Evolutionary conservation across 306 rosid genomes (phyloP).

Genomic region (Begonia masoniana): DNA sequence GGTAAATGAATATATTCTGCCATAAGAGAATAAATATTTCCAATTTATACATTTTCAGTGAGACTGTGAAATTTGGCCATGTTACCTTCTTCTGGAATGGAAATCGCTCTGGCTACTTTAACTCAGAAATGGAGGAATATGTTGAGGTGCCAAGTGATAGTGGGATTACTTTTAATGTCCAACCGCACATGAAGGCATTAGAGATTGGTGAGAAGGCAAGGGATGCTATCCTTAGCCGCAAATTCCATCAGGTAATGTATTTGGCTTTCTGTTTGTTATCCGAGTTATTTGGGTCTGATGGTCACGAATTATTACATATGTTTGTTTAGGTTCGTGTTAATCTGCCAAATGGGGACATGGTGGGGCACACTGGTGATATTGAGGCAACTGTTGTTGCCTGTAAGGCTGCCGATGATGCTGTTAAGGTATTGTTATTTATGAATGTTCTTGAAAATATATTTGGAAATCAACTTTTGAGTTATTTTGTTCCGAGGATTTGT

Average conservation of each 20-base stretch:
- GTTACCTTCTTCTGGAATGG: slow-evolving; percentile 99
- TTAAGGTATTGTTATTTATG: slow-evolving; percentile 40
- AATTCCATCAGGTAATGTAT: slow-evolving; percentile 54
- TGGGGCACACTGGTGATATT: slow-evolving; percentile 93
- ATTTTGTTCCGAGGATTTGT: too few relatives aligned
- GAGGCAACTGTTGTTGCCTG: slow-evolving; percentile 92
- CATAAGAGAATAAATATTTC: too few relatives aligned
- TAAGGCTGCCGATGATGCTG: slow-evolving; percentile 95
- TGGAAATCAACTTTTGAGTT: too few relatives aligned
- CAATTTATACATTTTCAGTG: slow-evolving; percentile 28
- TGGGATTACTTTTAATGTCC: slow-evolving; percentile 82
- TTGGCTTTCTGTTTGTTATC: slow-evolving; percentile 4
- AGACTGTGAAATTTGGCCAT: slow-evolving; percentile 96
- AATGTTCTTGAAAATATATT: not conserved
- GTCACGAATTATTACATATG: slow-evolving; percentile 1
- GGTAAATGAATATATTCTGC: too few relatives aligned
- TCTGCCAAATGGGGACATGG: slow-evolving; percentile 96
- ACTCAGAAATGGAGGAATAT: slow-evolving; percentile 60
- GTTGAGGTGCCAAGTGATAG: slow-evolving; percentile 89
- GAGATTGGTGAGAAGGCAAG: slow-evolving; percentile 85
- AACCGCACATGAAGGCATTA: slow-evolving; percentile 90
- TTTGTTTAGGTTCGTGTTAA: slow-evolving; percentile 74
- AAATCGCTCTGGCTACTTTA: slow-evolving; percentile 88
- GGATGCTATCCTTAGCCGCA: slow-evolving; percentile 75
- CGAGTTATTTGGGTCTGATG: slow-evolving; percentile 4